These are phyloP conservation scores for Umbelopsis sp. DNA, from an alignment of 371 early-diverging fungal species.

Conservation along the genomic window DNA sequence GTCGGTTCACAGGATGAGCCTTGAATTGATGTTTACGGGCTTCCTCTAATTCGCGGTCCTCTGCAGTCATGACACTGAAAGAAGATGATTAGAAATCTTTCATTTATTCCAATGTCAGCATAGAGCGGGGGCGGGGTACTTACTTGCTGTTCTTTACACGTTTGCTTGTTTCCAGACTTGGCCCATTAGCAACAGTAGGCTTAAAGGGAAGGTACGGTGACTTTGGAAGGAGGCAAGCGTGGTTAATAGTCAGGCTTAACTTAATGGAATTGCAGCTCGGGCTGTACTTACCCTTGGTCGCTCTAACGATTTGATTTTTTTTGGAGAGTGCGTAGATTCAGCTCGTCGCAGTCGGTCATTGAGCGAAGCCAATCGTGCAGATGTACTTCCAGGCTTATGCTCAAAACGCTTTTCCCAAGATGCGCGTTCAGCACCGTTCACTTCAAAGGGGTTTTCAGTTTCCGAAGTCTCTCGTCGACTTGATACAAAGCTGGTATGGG, in stretches of 20 bases:
- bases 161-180: constrained; percentile 11
- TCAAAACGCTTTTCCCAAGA: background rate
- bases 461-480: background rate
- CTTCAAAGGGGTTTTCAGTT: constrained; percentile 4
- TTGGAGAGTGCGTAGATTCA: background rate
- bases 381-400: background rate
- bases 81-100: background rate
- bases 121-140: background rate
- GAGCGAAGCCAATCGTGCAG: constrained; percentile 8
- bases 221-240: background rate
- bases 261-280: background rate
- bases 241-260: too few species aligned
- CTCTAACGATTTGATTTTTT: background rate
- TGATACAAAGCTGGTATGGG: background rate
- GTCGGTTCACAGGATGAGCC: background rate
- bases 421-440: background rate
- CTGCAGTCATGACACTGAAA: background rate
- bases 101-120: background rate
- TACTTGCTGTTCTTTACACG: constrained; percentile 14
- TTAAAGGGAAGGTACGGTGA: constrained; percentile 6
- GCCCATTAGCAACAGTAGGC: background rate
- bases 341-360: constrained; percentile 4
- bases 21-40: constrained; percentile 12
- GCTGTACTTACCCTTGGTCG: constrained; percentile 1
- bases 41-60: constrained; percentile 7